Percentiles rank a stretch among this genome's conserved stretches.
These are phyloP conservation scores for Oenanthe javanica DNA, from an alignment of 140 eudicot genomes.

Conservation along the genomic window DNA sequence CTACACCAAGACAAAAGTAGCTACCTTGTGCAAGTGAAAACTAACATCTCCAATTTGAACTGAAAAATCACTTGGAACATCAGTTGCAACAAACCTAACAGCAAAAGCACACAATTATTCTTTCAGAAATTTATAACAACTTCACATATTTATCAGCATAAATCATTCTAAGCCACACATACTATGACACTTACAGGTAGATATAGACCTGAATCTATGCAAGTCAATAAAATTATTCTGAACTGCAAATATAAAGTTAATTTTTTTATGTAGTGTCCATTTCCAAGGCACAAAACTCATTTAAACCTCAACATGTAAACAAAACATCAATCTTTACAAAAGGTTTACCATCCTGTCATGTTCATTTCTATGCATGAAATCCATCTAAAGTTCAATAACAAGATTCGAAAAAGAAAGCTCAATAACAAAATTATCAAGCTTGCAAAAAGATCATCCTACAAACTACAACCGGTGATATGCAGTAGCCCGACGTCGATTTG, in stretches of 20 bases:
- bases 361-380: neutral
- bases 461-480: neutral
- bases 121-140: neutral
- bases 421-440: neutral
- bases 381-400: neutral
- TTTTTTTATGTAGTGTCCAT: neutral
- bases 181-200: neutral
- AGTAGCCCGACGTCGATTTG: neutral
- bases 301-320: neutral
- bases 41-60: constrained; percentile 73
- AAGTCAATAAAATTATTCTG: neutral
- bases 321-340: neutral
- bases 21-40: constrained; percentile 95
- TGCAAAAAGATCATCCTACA: neutral
- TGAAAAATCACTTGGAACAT: constrained; percentile 83
- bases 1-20: neutral
- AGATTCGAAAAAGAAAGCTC: neutral
- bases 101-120: constrained; percentile 9
- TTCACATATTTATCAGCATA: neutral
- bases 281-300: neutral
- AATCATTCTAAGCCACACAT: neutral
- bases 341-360: neutral
- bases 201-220: neutral
- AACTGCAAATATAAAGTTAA: neutral
- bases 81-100: constrained; percentile 80